phyloP scores from a whole-genome alignment of 2,329 filamentous ascomycete species.

The Apiospora sp. region DNA sequence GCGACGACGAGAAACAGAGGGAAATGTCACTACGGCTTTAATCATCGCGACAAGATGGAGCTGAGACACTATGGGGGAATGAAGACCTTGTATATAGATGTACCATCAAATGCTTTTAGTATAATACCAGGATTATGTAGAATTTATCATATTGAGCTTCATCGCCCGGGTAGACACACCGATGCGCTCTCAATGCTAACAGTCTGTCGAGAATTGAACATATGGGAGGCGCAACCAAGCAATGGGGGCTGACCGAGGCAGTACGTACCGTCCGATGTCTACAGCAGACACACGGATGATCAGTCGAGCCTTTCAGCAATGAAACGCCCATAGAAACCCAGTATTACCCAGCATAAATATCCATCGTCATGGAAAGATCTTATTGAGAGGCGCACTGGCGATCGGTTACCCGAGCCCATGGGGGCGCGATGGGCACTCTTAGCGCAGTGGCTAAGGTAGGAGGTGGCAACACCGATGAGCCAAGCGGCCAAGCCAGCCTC shows the following conservation, averaged over 20 bases:
- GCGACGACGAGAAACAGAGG: background rate
- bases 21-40: background rate
- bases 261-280: constrained; percentile 4
- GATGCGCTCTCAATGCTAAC: background rate
- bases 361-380: background rate
- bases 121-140: background rate
- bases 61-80: too few relatives aligned
- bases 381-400: background rate
- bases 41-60: too few relatives aligned
- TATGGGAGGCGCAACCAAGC: background rate
- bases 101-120: background rate
- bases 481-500: background rate
- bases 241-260: background rate
- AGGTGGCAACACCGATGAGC: background rate
- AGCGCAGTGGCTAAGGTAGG: background rate
- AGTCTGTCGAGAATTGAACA: too few relatives aligned
- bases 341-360: background rate
- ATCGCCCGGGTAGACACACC: background rate
- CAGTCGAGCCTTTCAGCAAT: background rate
- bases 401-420: background rate
- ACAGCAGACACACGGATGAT: background rate
- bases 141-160: too few relatives aligned
- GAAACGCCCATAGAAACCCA: constrained; percentile 7
- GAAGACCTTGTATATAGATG: background rate
- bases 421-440: background rate